Evolutionary conservation across 768 basidiomycete species (phyloP), one percentile per base, ranked within the genome.

Genomic region (Kwoniella dejecticola): DNA sequence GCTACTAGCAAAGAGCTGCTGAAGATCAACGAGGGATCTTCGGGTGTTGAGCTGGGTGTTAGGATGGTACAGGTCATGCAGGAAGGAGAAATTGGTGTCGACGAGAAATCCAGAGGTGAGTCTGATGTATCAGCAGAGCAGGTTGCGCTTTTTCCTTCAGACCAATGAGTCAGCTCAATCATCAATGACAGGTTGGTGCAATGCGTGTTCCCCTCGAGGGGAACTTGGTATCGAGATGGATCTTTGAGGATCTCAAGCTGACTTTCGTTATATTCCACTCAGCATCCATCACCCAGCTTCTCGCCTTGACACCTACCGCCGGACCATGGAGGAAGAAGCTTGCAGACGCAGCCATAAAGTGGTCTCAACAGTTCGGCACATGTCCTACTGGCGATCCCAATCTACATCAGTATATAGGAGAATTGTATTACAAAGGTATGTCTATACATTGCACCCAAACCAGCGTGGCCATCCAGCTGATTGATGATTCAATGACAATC

Each of bases 301-400:
- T 97, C 71, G 92, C 91, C 8, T 82, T 97, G 56, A 85, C 87
- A 52, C 91, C 91, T 3, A 71, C 89, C 0, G 80, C 82, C 13
- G 93, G 91, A 12, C 74, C 87, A 30, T 99, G 95, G 96, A 82
- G 94, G 61, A 94, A 92, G 81, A 91, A 89, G 0, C 80, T 93
- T 52, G 88, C 91, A 36, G 90, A 93, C 71, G 88, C 86, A 75
- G 81, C 90, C 12, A 83, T 97, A 74, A 84, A 87, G 44, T 99
- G 95, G 94, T 87, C 90, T 45, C 83, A 87, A 12, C 89, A 88
- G 74, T 83, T 84, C 67, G 87, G 89, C 6, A 72, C 83, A n/a
- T 87, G 84, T 77, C 90, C 93, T 8, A 86, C 87, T 24, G 96
- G 96, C 17, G 96, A 99, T 81, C 86, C 88, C 30, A 85, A 84